These are phyloP conservation scores for Poteriospumella lacustris DNA, from an alignment of 108 stramenopile genomes.

Conservation along the genomic window DNA sequence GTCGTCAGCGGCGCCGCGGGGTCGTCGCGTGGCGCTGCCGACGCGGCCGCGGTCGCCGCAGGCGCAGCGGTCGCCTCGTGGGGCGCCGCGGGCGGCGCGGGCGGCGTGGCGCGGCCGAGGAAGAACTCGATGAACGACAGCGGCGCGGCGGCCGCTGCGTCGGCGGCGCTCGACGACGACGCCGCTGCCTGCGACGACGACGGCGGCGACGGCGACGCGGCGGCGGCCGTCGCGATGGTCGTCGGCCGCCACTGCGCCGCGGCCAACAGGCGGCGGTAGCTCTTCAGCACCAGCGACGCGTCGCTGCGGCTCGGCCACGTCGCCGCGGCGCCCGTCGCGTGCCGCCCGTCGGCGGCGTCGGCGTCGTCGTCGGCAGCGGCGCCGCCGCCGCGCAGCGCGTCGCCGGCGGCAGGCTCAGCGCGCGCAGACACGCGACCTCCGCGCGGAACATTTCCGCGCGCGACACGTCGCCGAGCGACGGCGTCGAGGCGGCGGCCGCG, in stretches of 20 bases:
- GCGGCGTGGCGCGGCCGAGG: not conserved
- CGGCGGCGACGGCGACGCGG: not conserved
- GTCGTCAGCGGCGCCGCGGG: no score
- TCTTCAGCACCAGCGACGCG: not conserved
- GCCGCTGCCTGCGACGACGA: not conserved
- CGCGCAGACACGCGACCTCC: no score
- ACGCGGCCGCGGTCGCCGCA: not conserved
- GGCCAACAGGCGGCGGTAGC: not conserved
- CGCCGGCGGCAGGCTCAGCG: no score
- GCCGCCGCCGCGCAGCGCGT: no score
- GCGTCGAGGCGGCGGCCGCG: no score
- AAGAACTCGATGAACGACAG: not conserved
- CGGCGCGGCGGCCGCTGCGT: not conserved
- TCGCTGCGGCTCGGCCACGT: no score
- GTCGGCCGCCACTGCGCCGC: not conserved
- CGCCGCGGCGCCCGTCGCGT: no score
- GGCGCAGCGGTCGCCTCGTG: not conserved
- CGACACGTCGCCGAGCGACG: no score
- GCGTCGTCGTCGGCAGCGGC: no score
- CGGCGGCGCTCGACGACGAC: not conserved
- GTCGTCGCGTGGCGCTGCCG: not conserved
- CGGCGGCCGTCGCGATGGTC: not conserved
- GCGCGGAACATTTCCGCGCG: no score
- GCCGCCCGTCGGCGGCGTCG: no score
- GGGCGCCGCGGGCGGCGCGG: not conserved